Evolutionary conservation across 768 basidiomycete genomes (phyloP), one percentile per base, ranked within the genome.

Genomic region (Phaffia australis): DNA sequence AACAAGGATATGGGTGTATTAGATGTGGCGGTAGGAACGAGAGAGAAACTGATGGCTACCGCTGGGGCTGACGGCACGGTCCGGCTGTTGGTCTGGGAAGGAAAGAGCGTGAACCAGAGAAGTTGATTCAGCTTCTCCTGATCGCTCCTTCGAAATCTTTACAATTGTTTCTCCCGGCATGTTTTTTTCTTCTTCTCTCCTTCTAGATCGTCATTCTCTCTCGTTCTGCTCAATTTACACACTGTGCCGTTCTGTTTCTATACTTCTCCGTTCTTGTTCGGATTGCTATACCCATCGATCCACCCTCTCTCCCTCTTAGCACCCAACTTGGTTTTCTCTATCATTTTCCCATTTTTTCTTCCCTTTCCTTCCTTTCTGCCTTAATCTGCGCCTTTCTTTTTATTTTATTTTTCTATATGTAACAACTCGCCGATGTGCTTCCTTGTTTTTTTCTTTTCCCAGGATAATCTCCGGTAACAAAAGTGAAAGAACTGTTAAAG

Each of bases 1-100:
- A 94, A 93, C 77, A 87, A 85, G 51, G 82, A 84, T 61, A 92
- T 97, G 76, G 95, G 95, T 50, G 89, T 94, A 25, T 80, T 95
- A 69, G 88, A 85, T 71, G 86, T 94, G 16, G 85, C 87, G 70
- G 88, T 88, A 78, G 88, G 90, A 74, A 84, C 86, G 16, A 82
- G 86, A 68, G 76, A 92, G 65, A 87, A 88, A 32, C 84, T 92
- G 73, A 84, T 95, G 82, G 89, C 87, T 19, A 94, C 89, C 75
- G 88, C 89, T 23, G 94, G 94, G n/a, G 89, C 90, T 16, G 94
- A 97, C 46, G 59, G 50, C 3, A 32, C 59, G 32, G 32, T 67
- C 30, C 60, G 59, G 21, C 42, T 67, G 25, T 29, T 67, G 50
- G 56, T 55, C 7, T 65, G 64, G 64, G 49, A 42, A n/a, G 66